Conservation (phyloP, 1,284 basidiomycete genomes). For the Ustilago vetiveriae region DNA sequence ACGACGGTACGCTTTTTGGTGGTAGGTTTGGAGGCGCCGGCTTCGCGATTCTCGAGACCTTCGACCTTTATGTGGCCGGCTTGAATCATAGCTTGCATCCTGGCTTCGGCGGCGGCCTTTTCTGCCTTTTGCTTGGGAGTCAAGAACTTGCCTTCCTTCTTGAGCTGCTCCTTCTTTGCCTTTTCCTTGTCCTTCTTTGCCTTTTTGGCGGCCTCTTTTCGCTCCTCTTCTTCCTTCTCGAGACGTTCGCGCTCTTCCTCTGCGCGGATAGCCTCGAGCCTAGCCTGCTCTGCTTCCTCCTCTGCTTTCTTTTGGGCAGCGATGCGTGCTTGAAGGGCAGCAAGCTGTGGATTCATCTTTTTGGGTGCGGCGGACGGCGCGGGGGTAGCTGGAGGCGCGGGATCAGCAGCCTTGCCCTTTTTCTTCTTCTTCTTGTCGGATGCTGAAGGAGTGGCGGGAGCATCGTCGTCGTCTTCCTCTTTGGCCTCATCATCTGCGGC, state of each 20-base stretch:
- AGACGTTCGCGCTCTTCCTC: constrained; percentile 64
- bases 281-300: constrained; percentile 58
- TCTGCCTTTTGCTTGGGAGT: constrained; percentile 89
- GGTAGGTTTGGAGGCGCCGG: constrained; percentile 57
- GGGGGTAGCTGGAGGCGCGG: constrained; percentile 36
- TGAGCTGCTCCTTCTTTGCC: constrained; percentile 64
- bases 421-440: constrained; percentile 64
- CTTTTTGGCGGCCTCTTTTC: constrained; percentile 61
- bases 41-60: constrained; percentile 74
- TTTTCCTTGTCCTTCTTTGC: constrained; percentile 66
- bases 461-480: constrained; percentile 14
- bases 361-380: constrained; percentile 50
- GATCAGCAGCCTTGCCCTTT: constrained; percentile 53
- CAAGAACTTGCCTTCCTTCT: constrained; percentile 66
- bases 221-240: constrained; percentile 63
- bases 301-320: constrained; percentile 66
- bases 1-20: constrained; percentile 74
- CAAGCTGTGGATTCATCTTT: constrained; percentile 61
- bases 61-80: constrained; percentile 86
- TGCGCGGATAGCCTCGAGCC: constrained; percentile 56
- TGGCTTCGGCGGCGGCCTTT: constrained; percentile 86
- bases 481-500: constrained; percentile 20
- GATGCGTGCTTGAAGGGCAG: constrained; percentile 63
- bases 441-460: constrained; percentile 17
- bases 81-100: constrained; percentile 87